These are phyloP conservation scores for Candida insectalens DNA, from an alignment of 805 yeast species.

Conservation along the genomic window DNA sequence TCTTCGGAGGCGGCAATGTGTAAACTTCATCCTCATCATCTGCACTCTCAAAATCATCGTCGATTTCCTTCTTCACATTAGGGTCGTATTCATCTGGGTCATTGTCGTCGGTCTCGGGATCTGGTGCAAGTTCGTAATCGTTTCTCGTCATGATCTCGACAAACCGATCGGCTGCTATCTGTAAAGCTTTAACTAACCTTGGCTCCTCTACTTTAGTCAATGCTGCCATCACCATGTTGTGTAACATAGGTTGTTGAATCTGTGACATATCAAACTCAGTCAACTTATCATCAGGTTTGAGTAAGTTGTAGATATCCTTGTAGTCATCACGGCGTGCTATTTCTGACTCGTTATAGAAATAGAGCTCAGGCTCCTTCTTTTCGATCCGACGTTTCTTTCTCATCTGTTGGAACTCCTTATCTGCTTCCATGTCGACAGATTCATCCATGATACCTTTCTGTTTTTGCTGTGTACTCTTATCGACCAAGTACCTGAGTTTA, in stretches of 20 bases:
- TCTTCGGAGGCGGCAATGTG: constrained; percentile 46
- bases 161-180: constrained; percentile 62
- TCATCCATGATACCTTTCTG: constrained; percentile 26
- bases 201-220: constrained; percentile 42
- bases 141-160: constrained; percentile 29
- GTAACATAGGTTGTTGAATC: constrained; percentile 55
- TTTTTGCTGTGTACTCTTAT: constrained; percentile 18
- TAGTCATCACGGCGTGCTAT: constrained; percentile 36
- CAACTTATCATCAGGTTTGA: constrained; percentile 49
- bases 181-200: constrained; percentile 54
- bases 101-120: neutral
- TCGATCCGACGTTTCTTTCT: constrained; percentile 15
- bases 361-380: constrained; percentile 10
- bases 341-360: constrained; percentile 22
- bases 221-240: constrained; percentile 58
- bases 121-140: constrained; percentile 1
- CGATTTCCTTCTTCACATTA: neutral
- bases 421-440: constrained; percentile 31
- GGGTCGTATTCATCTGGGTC: neutral
- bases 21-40: constrained; percentile 25
- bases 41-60: constrained; percentile 8
- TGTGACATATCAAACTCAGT: constrained; percentile 59
- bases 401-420: constrained; percentile 14
- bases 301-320: constrained; percentile 58
- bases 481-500: constrained; percentile 22